Evolutionary conservation across 1,284 basidiomycete species (phyloP).

Genomic region (Ceratobasidium sp.): DNA sequence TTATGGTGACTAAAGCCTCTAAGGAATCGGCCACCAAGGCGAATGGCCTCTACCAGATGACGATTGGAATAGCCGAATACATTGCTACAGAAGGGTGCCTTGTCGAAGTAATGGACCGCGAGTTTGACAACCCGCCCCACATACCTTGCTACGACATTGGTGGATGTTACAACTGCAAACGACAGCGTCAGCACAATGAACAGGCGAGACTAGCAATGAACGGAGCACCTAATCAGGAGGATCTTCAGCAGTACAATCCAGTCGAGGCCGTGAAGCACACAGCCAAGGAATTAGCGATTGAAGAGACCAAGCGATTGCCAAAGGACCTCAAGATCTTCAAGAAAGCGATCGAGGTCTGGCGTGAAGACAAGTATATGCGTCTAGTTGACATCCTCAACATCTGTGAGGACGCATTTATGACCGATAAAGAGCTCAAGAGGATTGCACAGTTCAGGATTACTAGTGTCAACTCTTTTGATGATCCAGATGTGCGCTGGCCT

Average conservation of each 20-base stretch:
- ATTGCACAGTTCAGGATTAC: background rate
- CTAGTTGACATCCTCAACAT: background rate
- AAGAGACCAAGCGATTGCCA: no score
- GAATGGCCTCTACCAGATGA: background rate
- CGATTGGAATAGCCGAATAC: background rate
- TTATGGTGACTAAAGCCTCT: background rate
- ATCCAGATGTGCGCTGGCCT: background rate
- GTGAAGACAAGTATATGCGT: background rate
- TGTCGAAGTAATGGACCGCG: background rate
- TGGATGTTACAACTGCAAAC: background rate
- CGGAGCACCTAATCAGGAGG: background rate
- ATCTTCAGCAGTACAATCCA: background rate
- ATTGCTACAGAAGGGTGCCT: background rate
- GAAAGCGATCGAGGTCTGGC: background rate
- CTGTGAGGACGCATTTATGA: background rate
- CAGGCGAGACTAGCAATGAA: background rate
- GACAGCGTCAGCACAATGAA: background rate
- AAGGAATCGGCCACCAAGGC: background rate
- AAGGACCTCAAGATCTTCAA: background rate
- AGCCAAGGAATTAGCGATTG: background rate
- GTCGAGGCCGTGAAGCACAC: background rate
- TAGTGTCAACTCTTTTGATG: background rate
- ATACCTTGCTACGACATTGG: background rate
- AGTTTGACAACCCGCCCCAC: slow-evolving; percentile 8
- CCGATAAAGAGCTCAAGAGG: background rate